These are phyloP conservation scores for Suhomyces terraborum DNA, from an alignment of 1,139 yeast genomes.

Conservation along the genomic window DNA sequence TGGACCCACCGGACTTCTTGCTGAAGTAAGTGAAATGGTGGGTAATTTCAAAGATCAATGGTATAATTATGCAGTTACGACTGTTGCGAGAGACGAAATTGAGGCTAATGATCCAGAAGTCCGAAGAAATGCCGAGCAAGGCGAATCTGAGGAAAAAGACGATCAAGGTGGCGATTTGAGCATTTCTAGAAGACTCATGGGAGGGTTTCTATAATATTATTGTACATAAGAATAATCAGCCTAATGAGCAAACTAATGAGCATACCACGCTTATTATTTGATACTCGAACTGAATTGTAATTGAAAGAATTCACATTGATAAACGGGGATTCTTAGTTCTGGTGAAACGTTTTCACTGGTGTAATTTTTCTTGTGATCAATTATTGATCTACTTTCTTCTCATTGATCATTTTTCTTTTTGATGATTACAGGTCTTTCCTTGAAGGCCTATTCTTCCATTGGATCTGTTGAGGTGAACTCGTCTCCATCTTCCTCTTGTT, in stretches of 20 bases:
- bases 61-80: slow-evolving; percentile 26
- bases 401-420: too few species aligned
- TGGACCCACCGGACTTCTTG: slow-evolving; percentile 71
- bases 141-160: slow-evolving; percentile 3
- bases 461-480: slow-evolving; percentile 16
- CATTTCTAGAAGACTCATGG: slow-evolving; percentile 15
- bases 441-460: slow-evolving; percentile 7
- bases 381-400: too few species aligned
- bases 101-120: not conserved
- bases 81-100: not conserved
- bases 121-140: not conserved
- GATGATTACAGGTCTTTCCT: too few species aligned
- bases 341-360: too few species aligned
- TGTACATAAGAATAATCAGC: slow-evolving; percentile 5
- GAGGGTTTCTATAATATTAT: slow-evolving; percentile 17
- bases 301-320: too few species aligned
- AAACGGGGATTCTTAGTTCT: too few species aligned
- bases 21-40: slow-evolving; percentile 59
- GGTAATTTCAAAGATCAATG: slow-evolving; percentile 43
- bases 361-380: too few species aligned
- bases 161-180: slow-evolving; percentile 12
- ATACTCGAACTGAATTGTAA: not conserved
- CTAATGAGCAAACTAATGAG: not conserved
- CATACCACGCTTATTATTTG: too few species aligned
- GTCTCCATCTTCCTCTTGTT: slow-evolving; percentile 17